Evolutionary conservation across 2,329 filamentous ascomycete genomes (phyloP).

Genomic region (Ophiostoma populinum): DNA sequence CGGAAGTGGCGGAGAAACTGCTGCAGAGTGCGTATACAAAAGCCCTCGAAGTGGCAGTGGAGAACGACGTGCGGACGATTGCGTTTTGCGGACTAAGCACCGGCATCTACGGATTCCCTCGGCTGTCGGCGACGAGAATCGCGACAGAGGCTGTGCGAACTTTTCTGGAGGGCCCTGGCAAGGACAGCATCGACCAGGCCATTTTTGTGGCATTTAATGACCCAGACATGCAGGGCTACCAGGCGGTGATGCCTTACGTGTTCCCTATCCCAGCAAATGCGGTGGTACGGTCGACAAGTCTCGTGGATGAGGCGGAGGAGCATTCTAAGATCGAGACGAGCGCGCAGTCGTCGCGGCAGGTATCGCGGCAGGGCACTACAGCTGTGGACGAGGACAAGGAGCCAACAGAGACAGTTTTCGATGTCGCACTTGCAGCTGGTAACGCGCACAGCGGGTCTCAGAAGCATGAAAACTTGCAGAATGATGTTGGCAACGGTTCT

Average conservation of each 20-base stretch:
- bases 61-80: conserved; percentile 48
- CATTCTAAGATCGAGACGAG: background rate
- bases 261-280: background rate
- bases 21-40: conserved; percentile 49
- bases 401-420: too few species aligned
- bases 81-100: conserved; percentile 80
- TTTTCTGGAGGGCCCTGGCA: conserved; percentile 32
- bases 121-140: conserved; percentile 49
- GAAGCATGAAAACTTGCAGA: too few species aligned
- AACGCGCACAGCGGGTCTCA: too few species aligned
- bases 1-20: conserved; percentile 25
- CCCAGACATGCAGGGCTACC: conserved; percentile 64
- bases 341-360: too few species aligned
- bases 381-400: too few species aligned
- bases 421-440: too few species aligned
- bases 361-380: too few species aligned
- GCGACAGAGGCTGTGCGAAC: conserved; percentile 43
- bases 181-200: conserved; percentile 46
- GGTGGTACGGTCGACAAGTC: background rate
- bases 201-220: conserved; percentile 71
- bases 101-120: conserved; percentile 79
- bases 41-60: conserved; percentile 54
- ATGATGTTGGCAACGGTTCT: too few species aligned
- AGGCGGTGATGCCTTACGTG: conserved; percentile 54
- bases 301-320: background rate